Evolutionary conservation across 2,329 filamentous ascomycete genomes (phyloP).

Genomic region (Delphinella strobiligena): DNA sequence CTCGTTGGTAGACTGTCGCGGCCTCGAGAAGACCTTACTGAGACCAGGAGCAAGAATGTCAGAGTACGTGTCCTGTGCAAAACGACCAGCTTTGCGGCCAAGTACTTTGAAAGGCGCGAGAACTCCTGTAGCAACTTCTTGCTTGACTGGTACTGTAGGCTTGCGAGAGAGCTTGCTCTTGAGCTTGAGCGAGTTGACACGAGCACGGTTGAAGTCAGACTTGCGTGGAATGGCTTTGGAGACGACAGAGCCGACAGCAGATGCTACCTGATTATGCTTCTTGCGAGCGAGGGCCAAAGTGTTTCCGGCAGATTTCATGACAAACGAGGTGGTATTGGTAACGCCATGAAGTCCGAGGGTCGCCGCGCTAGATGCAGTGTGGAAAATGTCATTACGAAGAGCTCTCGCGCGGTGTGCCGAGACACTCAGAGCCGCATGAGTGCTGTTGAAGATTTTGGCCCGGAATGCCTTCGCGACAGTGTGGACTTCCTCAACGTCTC

Average conservation of each 20-base stretch:
- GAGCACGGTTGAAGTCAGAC: constrained; percentile 4
- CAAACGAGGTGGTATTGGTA: background rate
- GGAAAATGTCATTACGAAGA: background rate
- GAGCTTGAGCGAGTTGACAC: constrained; percentile 7
- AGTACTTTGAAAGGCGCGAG: too few relatives aligned
- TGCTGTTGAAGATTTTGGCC: constrained; percentile 4
- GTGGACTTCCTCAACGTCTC: constrained; percentile 6
- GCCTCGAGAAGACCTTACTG: too few relatives aligned
- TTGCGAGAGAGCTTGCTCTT: constrained; percentile 1
- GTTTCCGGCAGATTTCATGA: constrained; percentile 1
- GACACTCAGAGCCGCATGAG: constrained; percentile 4
- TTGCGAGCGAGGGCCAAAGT: background rate
- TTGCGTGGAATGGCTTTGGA: constrained; percentile 4
- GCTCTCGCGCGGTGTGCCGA: constrained; percentile 1
- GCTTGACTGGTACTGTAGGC: background rate
- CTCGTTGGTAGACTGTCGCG: too few relatives aligned
- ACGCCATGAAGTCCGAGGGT: background rate
- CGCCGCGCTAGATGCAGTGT: background rate
- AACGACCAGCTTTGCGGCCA: too few relatives aligned
- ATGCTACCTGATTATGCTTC: constrained; percentile 1
- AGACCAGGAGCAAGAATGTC: too few relatives aligned
- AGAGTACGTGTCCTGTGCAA: too few relatives aligned
- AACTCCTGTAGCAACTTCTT: too few relatives aligned
- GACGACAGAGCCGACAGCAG: constrained; percentile 1
- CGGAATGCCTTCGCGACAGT: constrained; percentile 3